A percentile compares a stretch with the other conserved stretches of the same genome.
These are phyloP conservation scores for Cladorrhinum samala DNA, from an alignment of 495 filamentous ascomycete genomes.

Conservation along the genomic window DNA sequence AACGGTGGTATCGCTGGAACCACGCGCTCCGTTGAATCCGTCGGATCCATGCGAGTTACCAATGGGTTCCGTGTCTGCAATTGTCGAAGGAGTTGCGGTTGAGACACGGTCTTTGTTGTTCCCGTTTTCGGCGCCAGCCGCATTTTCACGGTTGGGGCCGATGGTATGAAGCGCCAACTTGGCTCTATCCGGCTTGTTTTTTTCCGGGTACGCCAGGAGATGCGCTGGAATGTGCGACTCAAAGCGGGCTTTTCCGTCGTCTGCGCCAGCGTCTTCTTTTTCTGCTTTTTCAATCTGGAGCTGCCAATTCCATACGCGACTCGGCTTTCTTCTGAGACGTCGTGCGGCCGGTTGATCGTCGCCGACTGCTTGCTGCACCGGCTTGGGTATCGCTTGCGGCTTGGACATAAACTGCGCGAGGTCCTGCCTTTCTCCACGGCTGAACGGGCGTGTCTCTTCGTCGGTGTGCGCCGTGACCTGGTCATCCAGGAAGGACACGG, in stretches of 20 bases:
- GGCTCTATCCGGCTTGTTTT: neutral
- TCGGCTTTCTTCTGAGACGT: neutral
- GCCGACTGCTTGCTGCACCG: neutral
- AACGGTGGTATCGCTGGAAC: slow-evolving; percentile 14
- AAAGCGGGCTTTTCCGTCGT: neutral
- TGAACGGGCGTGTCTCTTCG: slow-evolving; percentile 2
- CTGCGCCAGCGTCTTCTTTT: neutral
- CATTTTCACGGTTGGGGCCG: neutral
- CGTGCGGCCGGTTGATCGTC: neutral
- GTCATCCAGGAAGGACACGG: slow-evolving; percentile 12
- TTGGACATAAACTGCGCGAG: neutral
- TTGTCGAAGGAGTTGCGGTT: slow-evolving; percentile 13
- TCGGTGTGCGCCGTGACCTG: neutral
- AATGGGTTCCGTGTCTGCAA: slow-evolving; percentile 15
- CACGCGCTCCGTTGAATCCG: slow-evolving; percentile 8
- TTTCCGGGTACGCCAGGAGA: slow-evolving; percentile 12
- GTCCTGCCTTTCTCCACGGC: neutral
- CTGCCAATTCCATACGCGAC: neutral
- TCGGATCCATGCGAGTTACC: slow-evolving; percentile 9
- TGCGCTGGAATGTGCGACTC: slow-evolving; percentile 7
- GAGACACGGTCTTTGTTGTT: slow-evolving; percentile 14
- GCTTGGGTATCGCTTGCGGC: neutral
- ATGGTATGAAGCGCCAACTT: neutral
- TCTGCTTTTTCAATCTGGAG: neutral
- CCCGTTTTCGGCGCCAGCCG: slow-evolving; percentile 6